These are phyloP conservation scores for Maudiozyma bulderi DNA, from an alignment of 805 yeast species.

Conservation along the genomic window DNA sequence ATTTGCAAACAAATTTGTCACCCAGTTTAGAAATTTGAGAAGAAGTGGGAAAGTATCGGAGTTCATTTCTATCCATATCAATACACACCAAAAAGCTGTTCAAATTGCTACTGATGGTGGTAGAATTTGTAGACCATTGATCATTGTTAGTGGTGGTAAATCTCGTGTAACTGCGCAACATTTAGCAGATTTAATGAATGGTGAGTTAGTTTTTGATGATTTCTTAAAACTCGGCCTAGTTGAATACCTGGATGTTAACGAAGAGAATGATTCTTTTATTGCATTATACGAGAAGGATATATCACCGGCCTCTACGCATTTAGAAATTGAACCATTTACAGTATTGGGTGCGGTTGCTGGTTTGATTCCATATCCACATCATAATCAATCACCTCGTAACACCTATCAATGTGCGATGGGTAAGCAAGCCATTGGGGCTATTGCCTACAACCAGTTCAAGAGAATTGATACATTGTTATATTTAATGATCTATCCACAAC, in stretches of 20 bases:
- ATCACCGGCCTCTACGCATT: conserved; percentile 57
- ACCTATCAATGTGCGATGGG: conserved; percentile 99
- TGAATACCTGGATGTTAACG: conserved; percentile 93
- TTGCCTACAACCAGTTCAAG: conserved; percentile 91
- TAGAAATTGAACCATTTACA: conserved; percentile 96
- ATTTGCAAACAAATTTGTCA: conserved; percentile 75
- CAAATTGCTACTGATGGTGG: conserved; percentile 99
- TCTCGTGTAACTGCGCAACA: conserved; percentile 69
- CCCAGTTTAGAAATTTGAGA: conserved; percentile 68
- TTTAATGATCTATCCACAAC: conserved; percentile 97
- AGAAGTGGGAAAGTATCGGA: conserved; percentile 80
- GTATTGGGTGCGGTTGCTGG: conserved; percentile 97
- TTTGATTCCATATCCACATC: conserved; percentile 98
- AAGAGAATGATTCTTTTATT: conserved; percentile 88
- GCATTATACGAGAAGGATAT: conserved; percentile 76
- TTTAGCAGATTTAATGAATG: conserved; percentile 49
- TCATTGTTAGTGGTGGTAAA: conserved; percentile 66
- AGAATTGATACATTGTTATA: conserved; percentile 91
- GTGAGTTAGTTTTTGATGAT: conserved; percentile 82
- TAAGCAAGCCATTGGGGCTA: conserved; percentile 99
- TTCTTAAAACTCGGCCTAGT: conserved; percentile 79
- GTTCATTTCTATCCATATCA: conserved; percentile 83
- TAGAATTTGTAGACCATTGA: conserved; percentile 91
- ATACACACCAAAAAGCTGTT: conserved; percentile 83
- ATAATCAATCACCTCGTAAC: conserved; percentile 97